Conservation (phyloP, 139 green algal species). For the Penium margaritaceum region DNA sequence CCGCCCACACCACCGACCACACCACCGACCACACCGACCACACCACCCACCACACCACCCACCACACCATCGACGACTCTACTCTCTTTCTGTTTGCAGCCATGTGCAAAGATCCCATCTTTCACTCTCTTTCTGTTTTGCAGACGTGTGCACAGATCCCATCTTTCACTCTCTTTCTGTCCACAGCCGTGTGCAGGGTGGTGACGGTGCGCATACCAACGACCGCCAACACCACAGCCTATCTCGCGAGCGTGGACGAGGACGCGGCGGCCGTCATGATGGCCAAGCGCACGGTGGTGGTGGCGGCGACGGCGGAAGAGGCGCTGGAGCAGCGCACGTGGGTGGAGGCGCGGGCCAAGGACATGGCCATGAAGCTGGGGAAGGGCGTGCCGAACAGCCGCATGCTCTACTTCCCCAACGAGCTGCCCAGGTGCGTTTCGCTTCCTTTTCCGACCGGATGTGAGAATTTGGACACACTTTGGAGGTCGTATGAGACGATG, state of each 20-base stretch:
- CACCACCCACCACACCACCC: not conserved
- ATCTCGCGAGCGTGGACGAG: constrained; percentile 40
- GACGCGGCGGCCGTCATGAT: constrained; percentile 45
- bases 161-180: too few relatives aligned
- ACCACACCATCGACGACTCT: too few relatives aligned
- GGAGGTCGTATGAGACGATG: too few relatives aligned
- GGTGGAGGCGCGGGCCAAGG: constrained; percentile 28
- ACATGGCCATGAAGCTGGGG: constrained; percentile 19
- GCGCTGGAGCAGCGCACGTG: constrained; percentile 5
- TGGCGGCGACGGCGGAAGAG: constrained; percentile 21
- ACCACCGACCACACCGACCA: not conserved
- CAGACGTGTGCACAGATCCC: too few relatives aligned
- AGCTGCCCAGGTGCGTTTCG: constrained; percentile 8
- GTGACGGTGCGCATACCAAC: constrained; percentile 46
- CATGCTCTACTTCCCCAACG: constrained; percentile 15
- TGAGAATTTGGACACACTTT: too few relatives aligned
- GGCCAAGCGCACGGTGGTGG: constrained; percentile 47
- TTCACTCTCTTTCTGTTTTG: too few relatives aligned
- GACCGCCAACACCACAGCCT: constrained; percentile 22
- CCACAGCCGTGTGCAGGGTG: constrained; percentile 38
- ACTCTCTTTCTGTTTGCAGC: too few relatives aligned
- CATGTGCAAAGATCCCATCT: too few relatives aligned
- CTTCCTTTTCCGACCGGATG: not conserved
- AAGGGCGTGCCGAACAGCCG: not conserved
- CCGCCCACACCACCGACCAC: not conserved